phyloP scores from a whole-genome alignment of 2,329 filamentous ascomycete species.

The Gyromitra esculenta region DNA sequence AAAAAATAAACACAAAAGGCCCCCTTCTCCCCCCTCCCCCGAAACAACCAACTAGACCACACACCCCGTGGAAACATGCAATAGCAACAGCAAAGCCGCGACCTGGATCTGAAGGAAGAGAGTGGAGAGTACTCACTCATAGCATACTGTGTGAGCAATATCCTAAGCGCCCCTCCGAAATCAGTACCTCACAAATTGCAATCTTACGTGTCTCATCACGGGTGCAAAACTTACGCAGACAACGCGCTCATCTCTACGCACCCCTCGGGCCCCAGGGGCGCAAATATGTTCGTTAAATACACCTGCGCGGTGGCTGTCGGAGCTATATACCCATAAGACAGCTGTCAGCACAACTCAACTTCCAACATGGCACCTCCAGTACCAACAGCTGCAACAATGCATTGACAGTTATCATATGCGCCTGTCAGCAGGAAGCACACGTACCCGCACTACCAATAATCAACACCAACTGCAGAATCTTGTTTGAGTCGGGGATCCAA shows the following conservation, averaged over 20 bases:
- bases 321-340: constrained; percentile 46
- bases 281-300: constrained; percentile 57
- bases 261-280: constrained; percentile 55
- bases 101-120: no score
- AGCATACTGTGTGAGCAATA: constrained; percentile 56
- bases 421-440: constrained; percentile 22
- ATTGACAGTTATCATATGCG: not conserved
- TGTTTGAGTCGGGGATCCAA: constrained; percentile 54
- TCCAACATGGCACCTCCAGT: not conserved
- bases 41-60: not conserved
- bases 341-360: not conserved
- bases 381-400: not conserved
- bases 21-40: not conserved
- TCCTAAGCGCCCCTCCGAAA: constrained; percentile 46
- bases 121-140: constrained; percentile 53
- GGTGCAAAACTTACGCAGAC: constrained; percentile 53
- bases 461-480: constrained; percentile 57
- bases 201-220: constrained; percentile 17
- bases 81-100: not conserved
- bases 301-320: constrained; percentile 57
- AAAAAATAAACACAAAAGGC: not conserved
- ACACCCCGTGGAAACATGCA: not conserved
- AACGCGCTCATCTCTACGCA: constrained; percentile 57
- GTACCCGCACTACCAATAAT: constrained; percentile 56
- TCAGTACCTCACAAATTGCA: constrained; percentile 17